Evolutionary conservation across 2,329 filamentous ascomycete genomes (phyloP).

Genomic region (Ophiocordyceps sinensis): DNA sequence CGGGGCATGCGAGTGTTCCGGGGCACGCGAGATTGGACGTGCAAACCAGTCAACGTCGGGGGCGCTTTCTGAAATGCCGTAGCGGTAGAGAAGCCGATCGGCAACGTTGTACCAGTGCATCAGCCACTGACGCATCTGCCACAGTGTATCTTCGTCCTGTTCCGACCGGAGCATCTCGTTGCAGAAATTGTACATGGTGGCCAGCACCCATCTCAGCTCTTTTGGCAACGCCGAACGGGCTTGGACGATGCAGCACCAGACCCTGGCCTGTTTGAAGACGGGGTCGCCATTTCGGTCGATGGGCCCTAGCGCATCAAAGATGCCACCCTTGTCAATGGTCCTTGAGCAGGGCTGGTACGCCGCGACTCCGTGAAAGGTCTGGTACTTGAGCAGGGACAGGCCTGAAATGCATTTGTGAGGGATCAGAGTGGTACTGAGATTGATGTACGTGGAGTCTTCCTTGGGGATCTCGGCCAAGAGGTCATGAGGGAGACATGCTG

Average conservation of each 20-base stretch:
- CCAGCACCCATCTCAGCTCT: conserved; percentile 17
- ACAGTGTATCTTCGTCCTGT: conserved; percentile 6
- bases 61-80: conserved; percentile 3
- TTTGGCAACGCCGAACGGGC: conserved; percentile 9
- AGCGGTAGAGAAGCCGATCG: conserved; percentile 9
- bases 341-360: conserved; percentile 17
- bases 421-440: conserved; percentile 8
- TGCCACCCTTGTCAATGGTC: conserved; percentile 5
- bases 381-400: conserved; percentile 12
- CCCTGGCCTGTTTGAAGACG: conserved; percentile 13
- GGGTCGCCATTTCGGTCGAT: conserved; percentile 10
- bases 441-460: conserved; percentile 10
- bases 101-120: conserved; percentile 13
- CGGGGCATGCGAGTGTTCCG: no score
- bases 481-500: background rate
- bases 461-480: conserved; percentile 8
- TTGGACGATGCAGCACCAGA: conserved; percentile 17
- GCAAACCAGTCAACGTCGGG: conserved; percentile 14
- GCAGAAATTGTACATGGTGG: conserved; percentile 16
- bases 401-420: conserved; percentile 8
- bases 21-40: background rate
- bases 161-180: conserved; percentile 11
- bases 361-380: conserved; percentile 10
- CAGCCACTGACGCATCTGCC: conserved; percentile 14
- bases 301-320: conserved; percentile 10